Base-by-base conservation (phyloP, 208 protist genomes). In the Acanthamoeba triangularis region DNA sequence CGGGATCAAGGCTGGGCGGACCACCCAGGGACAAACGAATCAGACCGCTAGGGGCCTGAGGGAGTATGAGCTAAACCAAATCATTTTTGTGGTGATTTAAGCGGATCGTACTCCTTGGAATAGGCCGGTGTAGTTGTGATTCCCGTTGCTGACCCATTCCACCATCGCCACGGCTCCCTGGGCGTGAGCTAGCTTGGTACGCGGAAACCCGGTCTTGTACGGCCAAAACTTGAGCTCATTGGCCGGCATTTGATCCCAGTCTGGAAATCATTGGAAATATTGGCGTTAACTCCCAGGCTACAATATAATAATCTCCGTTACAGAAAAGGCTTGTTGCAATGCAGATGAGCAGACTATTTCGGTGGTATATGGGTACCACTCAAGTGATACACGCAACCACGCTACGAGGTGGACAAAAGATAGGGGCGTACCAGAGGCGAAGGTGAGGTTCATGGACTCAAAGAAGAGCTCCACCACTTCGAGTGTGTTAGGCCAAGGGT, bases 381-480 rank as follows among this genome's bases (percentile, higher is more conserved):
- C 41, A 47, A 47, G 5, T 37, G 8, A 7, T 49, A 84, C 41
- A 35, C 14, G n/a, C 10, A 25, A 49, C 30, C 41, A 47, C 41
- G 41, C 41, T 6, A 0, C 0, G 41, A 47, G 41, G 41, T 6
- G n/a, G n/a, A n/a, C n/a, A n/a, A n/a, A 47, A 47, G 41, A 47
- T 47, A 47, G 74, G 33, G 8, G 1, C 4, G 18, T 84, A 63
- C 35, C 82, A 16, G 44, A 0, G 30, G 76, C 82, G 52, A 90
- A 90, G 82, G 82, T 63, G 28, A 90, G 44, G 54, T 90, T 63
- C 82, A 90, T 90, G 28, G 16, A 30, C 82, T 90, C 82, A 28
- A 90, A 18, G 41, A 90, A 90, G 28, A 90, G 82, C 28, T 90
- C 6, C 14, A 33, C 49, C 20, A 67, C 20, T 4, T 56, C 82